phyloP scores from a whole-genome alignment of 805 yeast genomes.

The Wickerhamomyces chambardii region DNA sequence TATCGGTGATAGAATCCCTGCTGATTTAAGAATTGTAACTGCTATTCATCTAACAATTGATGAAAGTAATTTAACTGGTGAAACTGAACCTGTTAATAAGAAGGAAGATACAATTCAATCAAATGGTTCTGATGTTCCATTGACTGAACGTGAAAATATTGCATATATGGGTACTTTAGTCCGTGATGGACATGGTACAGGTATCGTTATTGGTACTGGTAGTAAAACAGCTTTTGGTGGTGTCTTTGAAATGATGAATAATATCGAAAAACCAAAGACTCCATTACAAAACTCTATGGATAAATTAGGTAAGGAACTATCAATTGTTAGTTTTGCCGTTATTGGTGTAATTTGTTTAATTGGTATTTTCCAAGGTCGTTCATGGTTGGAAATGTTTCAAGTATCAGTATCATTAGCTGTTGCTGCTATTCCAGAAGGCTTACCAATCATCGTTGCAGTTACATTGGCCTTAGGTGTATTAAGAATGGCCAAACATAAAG shows the following conservation, averaged over 20 bases:
- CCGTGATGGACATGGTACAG: constrained; percentile 91
- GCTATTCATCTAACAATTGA: constrained; percentile 80
- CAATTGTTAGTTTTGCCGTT: constrained; percentile 73
- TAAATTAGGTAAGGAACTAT: constrained; percentile 84
- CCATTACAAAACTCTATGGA: constrained; percentile 96
- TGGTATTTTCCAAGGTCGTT: constrained; percentile 86
- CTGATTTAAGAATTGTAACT: constrained; percentile 77
- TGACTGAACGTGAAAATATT: constrained; percentile 64
- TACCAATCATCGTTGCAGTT: constrained; percentile 96
- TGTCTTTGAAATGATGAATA: constrained; percentile 92
- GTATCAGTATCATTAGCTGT: constrained; percentile 96
- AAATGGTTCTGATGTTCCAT: constrained; percentile 29
- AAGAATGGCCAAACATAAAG: constrained; percentile 91
- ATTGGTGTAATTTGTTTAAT: constrained; percentile 88
- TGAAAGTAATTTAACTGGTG: constrained; percentile 95
- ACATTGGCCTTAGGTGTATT: constrained; percentile 94
- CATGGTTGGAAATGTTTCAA: constrained; percentile 97
- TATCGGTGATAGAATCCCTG: constrained; percentile 96
- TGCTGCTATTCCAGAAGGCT: constrained; percentile 98
- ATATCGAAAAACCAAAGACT: constrained; percentile 95
- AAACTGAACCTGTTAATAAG: constrained; percentile 80
- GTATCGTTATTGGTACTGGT: constrained; percentile 89
- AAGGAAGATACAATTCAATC: constrained; percentile 33
- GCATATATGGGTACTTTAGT: constrained; percentile 98
- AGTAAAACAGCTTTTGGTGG: constrained; percentile 86